These are phyloP conservation scores for Tolypocladium capitatum DNA, from an alignment of 2,329 filamentous ascomycete species.

Conservation along the genomic window DNA sequence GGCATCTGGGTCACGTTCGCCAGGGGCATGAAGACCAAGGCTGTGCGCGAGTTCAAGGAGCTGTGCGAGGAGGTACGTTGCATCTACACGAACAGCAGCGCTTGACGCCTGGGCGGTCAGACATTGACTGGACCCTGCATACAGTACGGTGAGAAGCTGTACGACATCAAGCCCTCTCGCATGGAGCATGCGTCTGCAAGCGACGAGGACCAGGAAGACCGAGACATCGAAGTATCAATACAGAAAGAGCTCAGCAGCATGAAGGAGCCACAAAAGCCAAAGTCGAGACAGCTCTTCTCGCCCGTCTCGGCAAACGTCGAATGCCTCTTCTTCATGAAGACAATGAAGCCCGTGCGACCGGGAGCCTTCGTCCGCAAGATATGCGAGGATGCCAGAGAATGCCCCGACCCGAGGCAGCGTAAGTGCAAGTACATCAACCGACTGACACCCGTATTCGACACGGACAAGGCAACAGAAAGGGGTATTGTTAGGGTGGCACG, in stretches of 20 bases:
- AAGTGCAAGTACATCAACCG: conserved; percentile 46
- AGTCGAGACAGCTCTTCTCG: conserved; percentile 35
- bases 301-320: conserved; percentile 43
- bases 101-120: neutral
- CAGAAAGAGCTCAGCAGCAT: conserved; percentile 56
- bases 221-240: conserved; percentile 64
- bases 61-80: conserved; percentile 51
- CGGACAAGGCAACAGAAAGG: conserved; percentile 53
- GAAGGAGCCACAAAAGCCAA: conserved; percentile 27
- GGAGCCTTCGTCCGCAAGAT: conserved; percentile 39
- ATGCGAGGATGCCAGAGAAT: conserved; percentile 37
- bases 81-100: neutral
- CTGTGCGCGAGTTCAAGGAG: conserved; percentile 51
- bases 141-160: conserved; percentile 53
- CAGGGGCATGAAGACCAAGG: conserved; percentile 56
- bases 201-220: conserved; percentile 29
- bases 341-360: conserved; percentile 40
- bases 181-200: conserved; percentile 18
- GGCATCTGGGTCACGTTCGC: conserved; percentile 72
- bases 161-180: conserved; percentile 31
- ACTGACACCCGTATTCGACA: conserved; percentile 37
- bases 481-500: conserved; percentile 53
- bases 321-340: conserved; percentile 51
- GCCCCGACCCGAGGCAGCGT: conserved; percentile 26
- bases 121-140: conserved; percentile 4